A percentile compares a stretch with the other conserved stretches of the same genome.
phyloP scores from a whole-genome alignment of 805 yeast genomes.

The Osmozyma mogii region DNA sequence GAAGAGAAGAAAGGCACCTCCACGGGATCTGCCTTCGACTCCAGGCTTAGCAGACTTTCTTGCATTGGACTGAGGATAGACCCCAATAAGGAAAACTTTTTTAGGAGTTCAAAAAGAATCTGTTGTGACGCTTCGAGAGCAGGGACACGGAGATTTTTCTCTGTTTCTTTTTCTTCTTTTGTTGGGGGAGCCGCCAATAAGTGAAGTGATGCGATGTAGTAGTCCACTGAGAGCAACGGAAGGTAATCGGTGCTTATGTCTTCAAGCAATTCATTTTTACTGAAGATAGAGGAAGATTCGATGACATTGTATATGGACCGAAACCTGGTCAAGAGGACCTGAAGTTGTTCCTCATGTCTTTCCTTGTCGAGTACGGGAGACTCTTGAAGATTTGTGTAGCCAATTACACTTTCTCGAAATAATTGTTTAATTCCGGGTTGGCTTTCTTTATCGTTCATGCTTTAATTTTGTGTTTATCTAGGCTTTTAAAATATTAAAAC shows the following conservation, averaged over 20 bases:
- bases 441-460: no score
- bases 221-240: slow-evolving; percentile 53
- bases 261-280: slow-evolving; percentile 60
- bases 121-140: no score
- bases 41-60: no score
- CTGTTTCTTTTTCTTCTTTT: slow-evolving; percentile 25
- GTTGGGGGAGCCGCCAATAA: slow-evolving; percentile 3
- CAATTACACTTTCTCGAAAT: no score
- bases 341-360: not conserved
- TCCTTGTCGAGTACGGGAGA: no score
- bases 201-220: slow-evolving; percentile 38
- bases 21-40: no score
- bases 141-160: no score
- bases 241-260: slow-evolving; percentile 62
- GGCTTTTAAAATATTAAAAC: not conserved
- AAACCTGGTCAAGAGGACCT: no score
- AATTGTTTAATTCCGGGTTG: no score
- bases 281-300: slow-evolving; percentile 64
- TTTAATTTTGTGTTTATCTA: no score
- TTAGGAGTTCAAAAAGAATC: slow-evolving; percentile 29
- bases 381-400: no score
- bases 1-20: slow-evolving; percentile 32
- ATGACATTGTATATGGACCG: no score
- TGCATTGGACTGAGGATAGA: slow-evolving; percentile 32
- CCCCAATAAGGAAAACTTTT: slow-evolving; percentile 10